Evolutionary conservation across 192 early-diverging fungal species (phyloP), one percentile per base, ranked within the genome.

Genomic region (Podila clonocystis): DNA sequence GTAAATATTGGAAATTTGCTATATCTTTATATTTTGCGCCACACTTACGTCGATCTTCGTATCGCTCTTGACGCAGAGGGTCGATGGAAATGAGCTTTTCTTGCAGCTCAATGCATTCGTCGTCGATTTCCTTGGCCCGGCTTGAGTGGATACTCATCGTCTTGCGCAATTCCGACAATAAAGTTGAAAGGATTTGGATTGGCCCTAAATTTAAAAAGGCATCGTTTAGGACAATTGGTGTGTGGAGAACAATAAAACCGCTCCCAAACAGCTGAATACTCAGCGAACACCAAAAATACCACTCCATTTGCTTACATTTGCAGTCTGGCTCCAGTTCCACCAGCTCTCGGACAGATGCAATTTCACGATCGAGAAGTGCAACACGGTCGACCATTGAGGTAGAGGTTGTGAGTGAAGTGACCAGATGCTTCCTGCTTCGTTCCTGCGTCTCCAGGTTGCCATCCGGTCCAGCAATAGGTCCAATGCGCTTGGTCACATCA

Each of bases 271-370:
- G 38, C 15, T 45, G 41, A 45, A 41, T 4, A 15, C 41, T 15
- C 11, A 4, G 36, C 9, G 36, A 38, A 38, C 31, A 58, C 28
- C 38, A 50, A 45, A 45, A 45, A 45, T n/a, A 36, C 33, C 12
- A 34, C 11, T 2, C 33, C 13, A 28, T 55, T 41, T 28, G 2
- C 84, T 82, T 87, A 94, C 94, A 96, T 89, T 94, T 94, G 65
- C 91, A 91, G 34, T 96, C 91, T 2, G 94, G 93, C 69, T 96
- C 95, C 15, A 94, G 19, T 29, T 95, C 94, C 12, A 89, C 58
- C 24, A 96, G 73, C 67, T 95, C 95, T 36, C 87, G 78, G 8
- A 95, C 75, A 28, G 84, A 75, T 29, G 84, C 62, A 50, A 92
- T 85, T 74, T 96, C 94, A 28, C 82, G 72, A 33, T 82, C 36